Evolutionary conservation across 331 rosid genomes (phyloP), one percentile per base, ranked within the genome.

Genomic region (Quercus tomentella): DNA sequence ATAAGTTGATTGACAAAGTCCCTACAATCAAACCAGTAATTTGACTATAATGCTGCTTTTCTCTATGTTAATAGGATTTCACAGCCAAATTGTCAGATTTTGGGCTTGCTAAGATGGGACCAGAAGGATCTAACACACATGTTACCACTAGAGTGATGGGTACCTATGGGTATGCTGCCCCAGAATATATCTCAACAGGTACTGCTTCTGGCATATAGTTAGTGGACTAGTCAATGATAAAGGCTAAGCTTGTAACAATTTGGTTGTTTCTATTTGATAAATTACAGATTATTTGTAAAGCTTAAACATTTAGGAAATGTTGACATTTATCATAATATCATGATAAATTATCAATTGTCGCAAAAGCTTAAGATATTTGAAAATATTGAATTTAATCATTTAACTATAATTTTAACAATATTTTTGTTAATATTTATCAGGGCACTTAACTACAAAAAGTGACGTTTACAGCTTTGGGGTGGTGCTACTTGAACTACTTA

Each of bases 71-170:
- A 70, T 73, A 96, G 99, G 97, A 93, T 71, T 96, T 96, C 73
- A 91, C 92, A 21, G 94, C 98, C 20, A 93, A 96, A 83, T 81
- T 96, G 69, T 96, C 99, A 2, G 99, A 96, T 86, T 96, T 96
- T 74, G 99, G 99, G 81, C 93, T 96, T 23, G 99, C 99, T 52
- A 93, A 88, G 84, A 90, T 96, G 98, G 98, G 99, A 37, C 99
- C 98, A n/a, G 97, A 93, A 77, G 99, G 99, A 68, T 93, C 99
- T 62, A 89, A 96, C 43, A 83, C 99, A 1, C 99, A 93, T 52
- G 99, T 96, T 56, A 83, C 99, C 26, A 93, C 99, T 35, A 86
- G 98, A 86, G 99, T 96, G 7, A 90, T 96, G 97, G 99, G 99
- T 4, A 96, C 98, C 20, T 89, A 87, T 71, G 98, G 99, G 62